Conservation (phyloP, 768 basidiomycete genomes). For the Termitomyces eurrhizus region DNA sequence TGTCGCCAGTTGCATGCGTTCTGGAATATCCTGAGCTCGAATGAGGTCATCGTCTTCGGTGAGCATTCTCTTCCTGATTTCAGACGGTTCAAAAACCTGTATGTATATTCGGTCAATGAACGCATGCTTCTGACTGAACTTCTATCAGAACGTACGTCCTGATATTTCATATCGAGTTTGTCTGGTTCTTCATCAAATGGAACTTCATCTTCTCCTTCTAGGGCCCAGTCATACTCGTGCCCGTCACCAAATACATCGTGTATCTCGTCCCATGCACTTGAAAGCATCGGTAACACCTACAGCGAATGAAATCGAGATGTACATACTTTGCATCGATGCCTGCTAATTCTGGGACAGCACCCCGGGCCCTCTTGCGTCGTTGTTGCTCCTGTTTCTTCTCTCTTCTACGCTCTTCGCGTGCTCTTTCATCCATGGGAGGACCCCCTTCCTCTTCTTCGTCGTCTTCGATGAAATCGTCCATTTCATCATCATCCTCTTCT, state of each 20-base stretch:
- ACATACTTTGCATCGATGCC: constrained; percentile 84
- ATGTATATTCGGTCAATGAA: constrained; percentile 25
- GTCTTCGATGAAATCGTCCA: constrained; percentile 77
- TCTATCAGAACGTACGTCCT: constrained; percentile 55
- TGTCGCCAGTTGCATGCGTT: constrained; percentile 90
- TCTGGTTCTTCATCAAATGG: constrained; percentile 39
- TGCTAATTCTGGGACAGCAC: constrained; percentile 64
- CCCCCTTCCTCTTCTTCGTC: constrained; percentile 78
- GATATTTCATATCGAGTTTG: constrained; percentile 80
- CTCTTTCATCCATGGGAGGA: constrained; percentile 66
- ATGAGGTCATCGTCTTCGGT: constrained; percentile 95
- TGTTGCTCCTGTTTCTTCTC: constrained; percentile 67
- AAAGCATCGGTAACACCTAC: constrained; percentile 7
- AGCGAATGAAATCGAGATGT: background rate
- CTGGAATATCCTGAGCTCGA: constrained; percentile 85
- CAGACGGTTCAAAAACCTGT: constrained; percentile 96
- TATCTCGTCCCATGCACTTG: constrained; percentile 92
- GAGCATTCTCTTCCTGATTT: constrained; percentile 84
- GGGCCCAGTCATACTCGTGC: constrained; percentile 93
- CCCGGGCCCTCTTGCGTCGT: constrained; percentile 58
- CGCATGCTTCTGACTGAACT: constrained; percentile 2
- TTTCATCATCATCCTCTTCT: constrained; percentile 72
- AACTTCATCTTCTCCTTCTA: constrained; percentile 75
- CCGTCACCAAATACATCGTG: constrained; percentile 97
- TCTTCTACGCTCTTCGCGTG: constrained; percentile 68